Evolutionary conservation across 2,329 filamentous ascomycete genomes (phyloP), one percentile per base, ranked within the genome.

Genomic region (Cordyceps cateniannulata): DNA sequence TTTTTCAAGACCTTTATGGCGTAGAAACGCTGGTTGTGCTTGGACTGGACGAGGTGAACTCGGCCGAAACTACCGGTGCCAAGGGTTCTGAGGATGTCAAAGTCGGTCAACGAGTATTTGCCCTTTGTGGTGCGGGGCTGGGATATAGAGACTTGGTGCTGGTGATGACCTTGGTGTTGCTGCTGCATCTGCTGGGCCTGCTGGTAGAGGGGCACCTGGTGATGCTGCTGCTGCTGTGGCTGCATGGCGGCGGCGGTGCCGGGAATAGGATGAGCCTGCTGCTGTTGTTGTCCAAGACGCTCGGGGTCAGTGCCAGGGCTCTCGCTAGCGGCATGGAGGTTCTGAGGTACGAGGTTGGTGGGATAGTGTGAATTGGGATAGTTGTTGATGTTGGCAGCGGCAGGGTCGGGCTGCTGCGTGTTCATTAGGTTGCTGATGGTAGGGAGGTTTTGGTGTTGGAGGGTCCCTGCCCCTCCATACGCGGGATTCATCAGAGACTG

Each of bases 1-100:
- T 99, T 99, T 76, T 99, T 99, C 76, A 99, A 79, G 66, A 99
- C 95, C 79, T 99, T 99, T 76, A 99, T 88, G 50, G 95, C 95
- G 77, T 99, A 99, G 81, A 93, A 99, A 64, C 95, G 88, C 77
- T 96, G 90, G 75, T 99, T 99, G 78, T 99, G 95, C 76, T 93
- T 95, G 66, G 93, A 97, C 77, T 98, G 95, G 58, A 98, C 95
- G 63, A 99, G 81, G 73, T 99, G 95, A 49, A 99, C 95, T 67
- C 95, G 85, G 50, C 95, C 95, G 76, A 99, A 99, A 75, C 93
- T 97, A 70, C 95, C 95, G 38, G 95, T 99, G 56, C 95, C 95
- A 65, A 99, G 81, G 42, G 95, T 99, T 68, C 95, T 85, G 77
- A 93, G 85, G 66, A 99, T 87, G 63, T 88, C 82, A 71, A 99